These are phyloP conservation scores for Diversispora eburnea DNA, from an alignment of 192 early-diverging fungal species.

Conservation along the genomic window DNA sequence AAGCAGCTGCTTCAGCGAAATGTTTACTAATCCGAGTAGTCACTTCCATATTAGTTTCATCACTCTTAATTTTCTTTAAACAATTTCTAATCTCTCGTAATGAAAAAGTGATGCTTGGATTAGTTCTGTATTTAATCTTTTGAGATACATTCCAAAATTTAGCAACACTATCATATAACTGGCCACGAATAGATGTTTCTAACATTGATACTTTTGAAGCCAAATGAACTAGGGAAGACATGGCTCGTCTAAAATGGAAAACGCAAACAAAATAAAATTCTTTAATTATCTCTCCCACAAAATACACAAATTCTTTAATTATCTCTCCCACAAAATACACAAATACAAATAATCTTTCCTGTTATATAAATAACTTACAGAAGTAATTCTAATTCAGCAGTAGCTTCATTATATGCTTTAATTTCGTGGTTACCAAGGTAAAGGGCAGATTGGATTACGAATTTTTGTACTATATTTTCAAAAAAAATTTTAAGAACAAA, in stretches of 20 bases:
- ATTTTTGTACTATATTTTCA: neutral
- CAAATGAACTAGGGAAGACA: neutral
- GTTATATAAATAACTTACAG: neutral
- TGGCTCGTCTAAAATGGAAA: neutral
- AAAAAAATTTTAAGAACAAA: neutral
- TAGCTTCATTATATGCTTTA: neutral
- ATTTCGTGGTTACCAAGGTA: neutral
- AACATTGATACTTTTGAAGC: neutral
- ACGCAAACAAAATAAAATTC: neutral
- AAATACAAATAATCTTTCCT: neutral
- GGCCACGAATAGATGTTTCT: neutral
- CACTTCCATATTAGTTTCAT: neutral
- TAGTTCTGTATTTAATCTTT: neutral
- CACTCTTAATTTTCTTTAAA: conserved; percentile 1
- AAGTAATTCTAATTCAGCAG: neutral
- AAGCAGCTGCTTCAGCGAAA: neutral
- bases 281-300: neutral
- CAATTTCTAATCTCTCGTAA: conserved; percentile 9
- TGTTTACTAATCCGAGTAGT: neutral
- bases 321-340: neutral
- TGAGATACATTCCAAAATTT: neutral
- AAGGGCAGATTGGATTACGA: neutral
- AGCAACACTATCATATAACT: neutral
- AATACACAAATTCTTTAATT: neutral
- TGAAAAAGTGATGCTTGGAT: neutral